Conservation (phyloP, 768 basidiomycete species). For the Mrakia blollopis region DNA sequence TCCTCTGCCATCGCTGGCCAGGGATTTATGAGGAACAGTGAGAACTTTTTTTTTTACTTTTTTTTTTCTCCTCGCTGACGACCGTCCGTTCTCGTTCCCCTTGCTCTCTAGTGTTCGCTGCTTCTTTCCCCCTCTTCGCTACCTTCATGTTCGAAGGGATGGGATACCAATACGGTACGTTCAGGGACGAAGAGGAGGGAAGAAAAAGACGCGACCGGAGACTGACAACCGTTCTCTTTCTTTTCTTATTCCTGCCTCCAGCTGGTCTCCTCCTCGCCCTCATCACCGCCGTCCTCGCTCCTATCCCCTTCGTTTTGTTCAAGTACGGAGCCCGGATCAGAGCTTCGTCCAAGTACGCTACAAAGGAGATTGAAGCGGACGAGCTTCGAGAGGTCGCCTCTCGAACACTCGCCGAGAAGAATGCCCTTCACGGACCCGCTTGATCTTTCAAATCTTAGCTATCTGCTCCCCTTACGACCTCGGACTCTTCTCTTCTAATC, state of each 20-base stretch:
- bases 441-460: too few species aligned
- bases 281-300: constrained; percentile 13
- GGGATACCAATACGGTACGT: background rate
- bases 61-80: background rate
- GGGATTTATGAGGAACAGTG: constrained; percentile 35
- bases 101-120: background rate
- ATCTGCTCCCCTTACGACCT: too few species aligned
- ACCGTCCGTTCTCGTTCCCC: too few species aligned
- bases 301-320: constrained; percentile 30
- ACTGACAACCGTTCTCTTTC: too few species aligned
- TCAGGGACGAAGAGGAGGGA: too few species aligned
- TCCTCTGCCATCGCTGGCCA: constrained; percentile 37
- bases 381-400: background rate
- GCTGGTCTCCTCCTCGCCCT: constrained; percentile 30
- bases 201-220: too few species aligned
- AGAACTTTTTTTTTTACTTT: background rate
- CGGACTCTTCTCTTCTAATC: too few species aligned
- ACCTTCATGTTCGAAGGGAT: constrained; percentile 29
- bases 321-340: constrained; percentile 27
- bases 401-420: too few species aligned
- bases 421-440: too few species aligned
- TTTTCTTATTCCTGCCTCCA: background rate
- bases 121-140: constrained; percentile 44
- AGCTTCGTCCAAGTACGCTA: constrained; percentile 14
- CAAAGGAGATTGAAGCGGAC: background rate